phyloP scores from a whole-genome alignment of 2,329 filamentous ascomycete species.

The Fusarium sambucinum region DNA sequence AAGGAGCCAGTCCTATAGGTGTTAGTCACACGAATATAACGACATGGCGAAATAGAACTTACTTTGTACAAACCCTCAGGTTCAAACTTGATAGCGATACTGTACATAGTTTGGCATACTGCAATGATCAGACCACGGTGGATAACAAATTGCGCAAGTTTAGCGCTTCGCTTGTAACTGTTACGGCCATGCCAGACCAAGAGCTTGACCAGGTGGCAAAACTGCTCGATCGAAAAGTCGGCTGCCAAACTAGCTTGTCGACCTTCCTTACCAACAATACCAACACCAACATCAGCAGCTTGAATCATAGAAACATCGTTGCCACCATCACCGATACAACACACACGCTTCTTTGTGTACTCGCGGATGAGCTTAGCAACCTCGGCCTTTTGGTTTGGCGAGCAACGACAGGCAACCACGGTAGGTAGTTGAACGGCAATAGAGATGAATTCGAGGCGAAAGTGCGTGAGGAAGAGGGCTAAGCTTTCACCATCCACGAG shows the following conservation, averaged over 20 bases:
- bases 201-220: slow-evolving; percentile 93
- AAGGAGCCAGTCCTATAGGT: slow-evolving; percentile 83
- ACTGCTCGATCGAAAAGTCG: slow-evolving; percentile 96
- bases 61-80: slow-evolving; percentile 92
- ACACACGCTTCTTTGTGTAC: slow-evolving; percentile 93
- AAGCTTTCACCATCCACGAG: slow-evolving; percentile 96
- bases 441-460: slow-evolving; percentile 86
- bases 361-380: slow-evolving; percentile 90
- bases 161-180: slow-evolving; percentile 94
- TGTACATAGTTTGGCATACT: slow-evolving; percentile 97
- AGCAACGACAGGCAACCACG: slow-evolving; percentile 96
- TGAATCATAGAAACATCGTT: slow-evolving; percentile 99
- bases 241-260: slow-evolving; percentile 94
- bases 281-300: slow-evolving; percentile 96
- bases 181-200: slow-evolving; percentile 99
- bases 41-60: slow-evolving; percentile 31
- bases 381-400: slow-evolving; percentile 96
- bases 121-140: slow-evolving; percentile 95
- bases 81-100: slow-evolving; percentile 90
- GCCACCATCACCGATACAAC: slow-evolving; percentile 96
- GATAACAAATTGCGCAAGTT: slow-evolving; percentile 97
- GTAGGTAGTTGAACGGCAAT: slow-evolving; percentile 88
- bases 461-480: slow-evolving; percentile 83
- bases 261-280: slow-evolving; percentile 98
- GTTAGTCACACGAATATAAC: slow-evolving; percentile 37